These are phyloP conservation scores for Gautieria morchelliformis DNA, from an alignment of 768 basidiomycete species.

Conservation along the genomic window DNA sequence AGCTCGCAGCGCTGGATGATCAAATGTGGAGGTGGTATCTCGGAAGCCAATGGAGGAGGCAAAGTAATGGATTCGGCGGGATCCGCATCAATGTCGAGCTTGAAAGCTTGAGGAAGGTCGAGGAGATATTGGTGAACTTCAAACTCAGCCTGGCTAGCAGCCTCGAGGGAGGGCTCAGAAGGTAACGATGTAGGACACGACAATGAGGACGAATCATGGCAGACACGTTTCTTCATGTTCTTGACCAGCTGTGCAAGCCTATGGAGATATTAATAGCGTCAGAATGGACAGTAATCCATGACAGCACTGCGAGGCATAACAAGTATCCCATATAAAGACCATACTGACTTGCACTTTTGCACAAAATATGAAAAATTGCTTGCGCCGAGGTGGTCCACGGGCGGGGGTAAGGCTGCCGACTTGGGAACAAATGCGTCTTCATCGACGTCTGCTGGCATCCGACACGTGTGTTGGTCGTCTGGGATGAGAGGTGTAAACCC, in stretches of 20 bases:
- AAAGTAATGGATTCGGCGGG: conserved; percentile 8
- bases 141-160: conserved; percentile 46
- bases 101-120: conserved; percentile 41
- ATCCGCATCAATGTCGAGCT: conserved; percentile 30
- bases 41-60: conserved; percentile 10
- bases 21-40: conserved; percentile 23
- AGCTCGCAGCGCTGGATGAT: conserved; percentile 50
- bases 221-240: conserved; percentile 39
- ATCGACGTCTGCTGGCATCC: conserved; percentile 47
- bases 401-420: conserved; percentile 35
- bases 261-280: neutral
- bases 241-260: conserved; percentile 61
- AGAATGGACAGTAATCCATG: neutral
- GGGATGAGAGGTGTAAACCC: conserved; percentile 53
- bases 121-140: conserved; percentile 46
- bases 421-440: conserved; percentile 41
- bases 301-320: neutral
- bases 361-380: conserved; percentile 39
- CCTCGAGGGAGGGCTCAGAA: conserved; percentile 44
- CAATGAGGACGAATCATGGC: conserved; percentile 1
- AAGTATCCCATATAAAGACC: neutral
- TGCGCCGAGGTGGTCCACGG: conserved; percentile 16
- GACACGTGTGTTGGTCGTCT: conserved; percentile 44
- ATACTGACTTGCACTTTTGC: conserved; percentile 51
- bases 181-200: conserved; percentile 10